Evolutionary conservation across 306 rosid genomes (phyloP), one percentile per base, ranked within the genome.

Genomic region (Rosa multiflora): DNA sequence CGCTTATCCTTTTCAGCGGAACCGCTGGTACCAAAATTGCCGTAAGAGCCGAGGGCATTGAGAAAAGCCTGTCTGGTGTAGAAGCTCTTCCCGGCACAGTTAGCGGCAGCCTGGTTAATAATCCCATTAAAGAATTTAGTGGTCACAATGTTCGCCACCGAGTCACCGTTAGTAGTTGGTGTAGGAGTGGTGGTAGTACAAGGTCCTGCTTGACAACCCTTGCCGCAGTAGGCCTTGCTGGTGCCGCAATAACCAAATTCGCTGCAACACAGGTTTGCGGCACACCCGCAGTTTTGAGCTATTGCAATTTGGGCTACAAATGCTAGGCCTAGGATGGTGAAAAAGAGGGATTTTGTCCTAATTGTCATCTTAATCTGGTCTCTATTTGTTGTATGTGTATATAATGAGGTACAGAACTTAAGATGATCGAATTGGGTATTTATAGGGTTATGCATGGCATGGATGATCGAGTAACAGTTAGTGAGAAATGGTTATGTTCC

Each of bases 61-160:
- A 84, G 82, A 63, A 84, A 84, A 61, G 80, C 79, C 5, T 63
- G 62, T 67, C 87, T 62, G 1, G 87, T 72, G 73, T 77, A 84
- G 74, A 84, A 84, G 64, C 29, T 73, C 73, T 70, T 76, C 7
- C 84, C 84, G 1, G 69, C 73, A 18, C 87, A 84, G 23, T 73
- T 20, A 4, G 73, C 79, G 1, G 47, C 42, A 20, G 82, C 84
- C 37, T 79, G 62, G 68, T 72, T 73, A 13, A 51, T 18, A n/a
- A 84, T 84, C 10, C 74, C 77, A 2, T 49, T 11, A 40, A 81
- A 80, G 84, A 84, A 84, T 15, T 74, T 48, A 0, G 7, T 0
- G 0, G 85, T 84, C n/a, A 84, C 85, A 26, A 81, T n/a, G 55
- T 73, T 69, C 5, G 55, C 70, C 76, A 84, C 80, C 15, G 51